Evolutionary conservation across 306 rosid genomes (phyloP).

Genomic region (Gastrolobium villosum): DNA sequence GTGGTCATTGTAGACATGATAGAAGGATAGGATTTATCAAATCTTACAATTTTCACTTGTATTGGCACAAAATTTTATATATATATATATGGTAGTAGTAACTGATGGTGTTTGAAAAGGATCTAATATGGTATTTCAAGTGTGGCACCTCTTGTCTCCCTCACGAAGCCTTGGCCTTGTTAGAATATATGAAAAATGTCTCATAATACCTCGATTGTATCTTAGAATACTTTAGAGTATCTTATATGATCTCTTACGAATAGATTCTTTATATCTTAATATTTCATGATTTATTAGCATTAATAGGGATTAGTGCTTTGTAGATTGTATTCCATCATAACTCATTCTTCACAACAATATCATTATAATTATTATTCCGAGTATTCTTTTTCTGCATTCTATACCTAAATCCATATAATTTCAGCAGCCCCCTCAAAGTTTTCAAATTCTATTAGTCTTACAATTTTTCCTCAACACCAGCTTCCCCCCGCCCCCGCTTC

Average conservation of each 20-base stretch:
- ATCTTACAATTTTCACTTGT: constrained; percentile 10
- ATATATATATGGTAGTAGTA: neutral
- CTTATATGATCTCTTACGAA: too few relatives aligned
- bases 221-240: too few relatives aligned
- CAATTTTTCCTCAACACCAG: neutral
- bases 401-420: too few relatives aligned
- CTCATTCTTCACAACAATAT: too few relatives aligned
- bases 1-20: neutral
- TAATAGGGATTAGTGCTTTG: neutral
- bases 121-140: constrained; percentile 23
- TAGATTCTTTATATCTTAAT: too few relatives aligned
- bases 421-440: neutral
- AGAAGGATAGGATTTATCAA: constrained; percentile 15
- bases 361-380: too few relatives aligned
- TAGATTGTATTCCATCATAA: too few relatives aligned
- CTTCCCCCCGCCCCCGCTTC: neutral
- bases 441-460: neutral
- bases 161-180: neutral
- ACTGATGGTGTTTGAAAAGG: neutral
- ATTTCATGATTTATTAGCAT: too few relatives aligned
- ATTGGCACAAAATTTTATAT: constrained; percentile 15
- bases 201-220: too few relatives aligned
- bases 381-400: too few relatives aligned
- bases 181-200: too few relatives aligned
- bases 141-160: neutral